Evolutionary conservation across 352 stramenopile genomes (phyloP), one percentile per base, ranked within the genome.

Genomic region (Pythium rhizo-oryzae): DNA sequence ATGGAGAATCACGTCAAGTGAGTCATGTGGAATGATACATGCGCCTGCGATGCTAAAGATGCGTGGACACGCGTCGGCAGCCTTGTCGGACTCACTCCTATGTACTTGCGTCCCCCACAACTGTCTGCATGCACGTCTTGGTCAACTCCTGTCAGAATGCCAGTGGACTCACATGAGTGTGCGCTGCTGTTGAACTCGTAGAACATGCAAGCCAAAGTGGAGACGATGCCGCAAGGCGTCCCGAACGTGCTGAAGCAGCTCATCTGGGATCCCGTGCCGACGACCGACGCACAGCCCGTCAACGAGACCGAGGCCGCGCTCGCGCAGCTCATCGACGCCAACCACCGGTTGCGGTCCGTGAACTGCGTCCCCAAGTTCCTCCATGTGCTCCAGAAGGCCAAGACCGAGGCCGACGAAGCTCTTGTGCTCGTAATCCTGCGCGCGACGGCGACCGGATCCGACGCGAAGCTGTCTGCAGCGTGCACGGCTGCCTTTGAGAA

Each of bases 401-500:
- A 88, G 71, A 87, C 84, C 0, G 86, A 94, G 54, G 77, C 84
- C 12, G 84, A 92, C 50, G 76, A 91, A 70, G 85, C 86, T 4
- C 65, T 92, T 4, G 81, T 86, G 18, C 79, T 94, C 35, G 79
- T 92, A 41, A 78, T 92, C 12, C 76, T 94, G 28, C 86, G 86
- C 51, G 81, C 75, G 47, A 94, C 86, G 18, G 82, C 84, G 25
- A 82, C 82, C 7, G 76, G 74, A 16, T 82, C 66, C 21, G 68
- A 91, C 56, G 58, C 52, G 2, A 92, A 92, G 61, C 70, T 94
- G 7, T 81, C 84, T 23, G 76, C 74, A 33, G 71, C 78, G 9
- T 94, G 82, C 72, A 84, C 82, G 9, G 55, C 44, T 24, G 77
- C 78, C 15, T 96, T 92, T 65, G 87, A 96, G 60, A 89, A 87